Evolutionary conservation across 2,329 filamentous ascomycete species (phyloP), one percentile per base, ranked within the genome.

Genomic region (Ophiostoma quercus): DNA sequence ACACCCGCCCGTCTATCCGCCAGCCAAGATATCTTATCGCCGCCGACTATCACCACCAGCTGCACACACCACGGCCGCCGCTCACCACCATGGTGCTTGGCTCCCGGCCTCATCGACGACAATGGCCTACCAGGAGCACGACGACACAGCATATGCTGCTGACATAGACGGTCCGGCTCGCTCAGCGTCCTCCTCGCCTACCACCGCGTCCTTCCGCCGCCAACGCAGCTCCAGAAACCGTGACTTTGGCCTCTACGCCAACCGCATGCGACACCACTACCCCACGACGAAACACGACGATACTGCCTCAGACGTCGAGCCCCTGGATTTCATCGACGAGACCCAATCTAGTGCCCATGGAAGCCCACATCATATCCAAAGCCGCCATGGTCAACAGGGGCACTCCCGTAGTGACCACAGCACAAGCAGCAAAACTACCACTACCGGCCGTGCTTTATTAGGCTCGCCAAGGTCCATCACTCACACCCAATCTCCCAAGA

Each of bases 201-300:
- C 69, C 11, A 60, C 68, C 43, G 68, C 67, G 22, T 66, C 41
- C 67, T 69, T 43, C 66, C 71, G 70, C 69, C 74, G 73, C 71
- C 73, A 73, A 43, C 72, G 71, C 54, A 74, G 73, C 71, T 68
- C 73, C 63, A 73, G 68, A 34, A 71, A 75, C 69, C 75, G 74
- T 69, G 74, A 74, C 67, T 72, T 73, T 67, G 73, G 72, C 69
- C 73, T 74, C 60, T 74, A 73, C 71, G 74, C 76, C 57, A 72
- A 67, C 71, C 74, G 73, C 43, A 71, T 75, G 72, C 74, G 74
- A 73, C 74, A 74, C 37, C 71, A 68, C 34, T 43, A 73, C 71
- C 75, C 76, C 74, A 74, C 74, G 75, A 74, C 74, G 76, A 76
- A 77, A 78, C 72, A 68, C 75, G 74, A 73, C 72, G 72, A 65